Evolutionary conservation across 495 filamentous ascomycete species (phyloP).

Genomic region (Lasiosphaeris hirsuta): DNA sequence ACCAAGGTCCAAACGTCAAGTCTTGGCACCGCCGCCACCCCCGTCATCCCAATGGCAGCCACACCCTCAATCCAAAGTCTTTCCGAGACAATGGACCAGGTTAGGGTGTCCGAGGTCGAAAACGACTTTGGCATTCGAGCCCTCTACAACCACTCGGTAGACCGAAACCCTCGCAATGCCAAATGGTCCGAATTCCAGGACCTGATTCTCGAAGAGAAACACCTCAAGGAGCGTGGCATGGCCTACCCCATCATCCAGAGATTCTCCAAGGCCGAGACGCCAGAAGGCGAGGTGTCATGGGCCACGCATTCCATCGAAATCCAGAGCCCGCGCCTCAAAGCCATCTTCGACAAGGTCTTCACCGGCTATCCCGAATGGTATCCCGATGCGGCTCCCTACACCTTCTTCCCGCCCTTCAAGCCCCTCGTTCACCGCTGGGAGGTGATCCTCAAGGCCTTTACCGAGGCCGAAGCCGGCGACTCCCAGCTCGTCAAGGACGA

Average conservation of each 20-base stretch:
- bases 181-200: conserved; percentile 20
- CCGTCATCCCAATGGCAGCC: too few relatives aligned
- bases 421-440: conserved; percentile 60
- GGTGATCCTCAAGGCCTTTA: conserved; percentile 29
- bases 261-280: neutral
- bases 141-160: conserved; percentile 11
- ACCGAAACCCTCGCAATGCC: conserved; percentile 1
- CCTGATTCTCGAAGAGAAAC: conserved; percentile 13
- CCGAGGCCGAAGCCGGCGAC: conserved; percentile 36
- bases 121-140: neutral
- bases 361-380: conserved; percentile 55
- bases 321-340: conserved; percentile 22
- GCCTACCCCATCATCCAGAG: conserved; percentile 21
- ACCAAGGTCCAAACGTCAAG: too few relatives aligned
- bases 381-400: conserved; percentile 46
- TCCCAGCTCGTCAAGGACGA: conserved; percentile 41
- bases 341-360: conserved; percentile 45
- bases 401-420: conserved; percentile 51
- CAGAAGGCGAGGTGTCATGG: conserved; percentile 15
- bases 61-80: too few relatives aligned
- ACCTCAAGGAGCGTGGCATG: conserved; percentile 10
- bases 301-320: conserved; percentile 17
- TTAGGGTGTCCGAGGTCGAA: too few relatives aligned
- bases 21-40: too few relatives aligned
- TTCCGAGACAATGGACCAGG: too few relatives aligned